A percentile compares a stretch with the other conserved stretches of the same genome.
Conservation (phyloP, 2,329 filamentous ascomycete species). For the Biscogniauxia sp. region DNA sequence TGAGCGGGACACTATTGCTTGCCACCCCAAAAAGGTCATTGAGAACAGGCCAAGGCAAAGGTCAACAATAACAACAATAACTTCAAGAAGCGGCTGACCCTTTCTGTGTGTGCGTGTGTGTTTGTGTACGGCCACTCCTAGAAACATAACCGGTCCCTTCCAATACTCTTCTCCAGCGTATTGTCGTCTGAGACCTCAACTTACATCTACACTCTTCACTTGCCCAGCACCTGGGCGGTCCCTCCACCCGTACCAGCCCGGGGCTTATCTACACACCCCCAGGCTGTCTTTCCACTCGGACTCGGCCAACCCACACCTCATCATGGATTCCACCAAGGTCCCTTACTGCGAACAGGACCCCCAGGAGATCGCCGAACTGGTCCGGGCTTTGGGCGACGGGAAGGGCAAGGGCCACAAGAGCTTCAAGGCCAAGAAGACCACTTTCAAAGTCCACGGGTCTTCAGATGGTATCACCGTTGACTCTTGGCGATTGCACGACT, state of each 20-base stretch:
- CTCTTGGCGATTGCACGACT: slow-evolving; percentile 92
- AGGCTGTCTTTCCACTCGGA: neutral
- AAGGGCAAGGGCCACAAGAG: slow-evolving; percentile 56
- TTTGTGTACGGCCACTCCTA: neutral
- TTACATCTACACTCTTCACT: neutral
- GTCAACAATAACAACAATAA: neutral
- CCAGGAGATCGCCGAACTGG: slow-evolving; percentile 63
- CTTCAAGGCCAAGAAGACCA: slow-evolving; percentile 78
- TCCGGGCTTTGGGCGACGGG: slow-evolving; percentile 60
- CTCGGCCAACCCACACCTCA: slow-evolving; percentile 6
- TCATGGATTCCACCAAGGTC: slow-evolving; percentile 39
- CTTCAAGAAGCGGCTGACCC: neutral
- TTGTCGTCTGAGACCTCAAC: neutral
- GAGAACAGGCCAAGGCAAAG: too few relatives aligned
- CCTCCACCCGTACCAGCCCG: neutral
- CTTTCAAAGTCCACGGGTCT: slow-evolving; percentile 65
- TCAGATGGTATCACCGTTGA: slow-evolving; percentile 67
- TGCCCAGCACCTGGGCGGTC: too few relatives aligned
- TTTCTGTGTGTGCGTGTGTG: neutral
- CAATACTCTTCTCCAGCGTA: neutral
- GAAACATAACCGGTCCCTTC: neutral
- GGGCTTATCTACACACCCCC: neutral
- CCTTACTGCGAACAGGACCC: slow-evolving; percentile 70
- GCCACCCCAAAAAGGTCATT: too few relatives aligned
- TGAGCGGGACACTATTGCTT: too few relatives aligned